Conservation (phyloP, 179 eudicot species). For the Patellifolia procumbens region DNA sequence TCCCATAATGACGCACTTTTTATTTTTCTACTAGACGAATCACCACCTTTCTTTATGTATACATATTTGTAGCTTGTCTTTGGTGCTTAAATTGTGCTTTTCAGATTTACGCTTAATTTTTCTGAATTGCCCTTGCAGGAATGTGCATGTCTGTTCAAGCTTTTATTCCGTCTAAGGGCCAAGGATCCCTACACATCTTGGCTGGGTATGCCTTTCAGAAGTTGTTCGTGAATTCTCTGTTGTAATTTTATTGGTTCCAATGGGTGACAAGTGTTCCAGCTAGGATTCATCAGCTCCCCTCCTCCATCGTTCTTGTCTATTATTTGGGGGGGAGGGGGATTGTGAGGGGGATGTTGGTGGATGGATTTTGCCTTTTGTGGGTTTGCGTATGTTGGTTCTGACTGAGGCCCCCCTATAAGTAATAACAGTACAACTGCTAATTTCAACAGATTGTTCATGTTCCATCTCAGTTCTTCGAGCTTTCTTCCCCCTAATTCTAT, state of each 20-base stretch:
- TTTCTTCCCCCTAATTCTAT: no score
- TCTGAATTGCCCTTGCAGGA: constrained; percentile 43
- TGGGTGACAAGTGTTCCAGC: not conserved
- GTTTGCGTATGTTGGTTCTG: not conserved
- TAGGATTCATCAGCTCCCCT: not conserved
- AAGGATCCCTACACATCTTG: constrained; percentile 60
- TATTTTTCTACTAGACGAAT: no score
- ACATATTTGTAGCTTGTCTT: not conserved
- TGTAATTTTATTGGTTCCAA: not conserved
- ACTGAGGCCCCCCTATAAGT: no score
- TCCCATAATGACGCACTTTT: no score
- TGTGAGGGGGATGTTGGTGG: not conserved
- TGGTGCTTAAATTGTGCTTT: not conserved
- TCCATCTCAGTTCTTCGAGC: no score
- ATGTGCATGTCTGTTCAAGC: constrained; percentile 97
- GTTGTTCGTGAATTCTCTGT: not conserved
- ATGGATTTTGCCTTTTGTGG: not conserved
- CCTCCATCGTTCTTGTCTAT: not conserved
- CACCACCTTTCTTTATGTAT: no score
- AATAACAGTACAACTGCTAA: not conserved
- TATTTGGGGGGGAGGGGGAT: not conserved
- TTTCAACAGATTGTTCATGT: not conserved
- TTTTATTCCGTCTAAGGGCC: constrained; percentile 62
- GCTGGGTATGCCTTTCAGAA: constrained; percentile 54
- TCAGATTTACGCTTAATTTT: constrained; percentile 5